Base-by-base conservation (phyloP, 2,329 filamentous ascomycete genomes). In the Colletotrichum musicola region DNA sequence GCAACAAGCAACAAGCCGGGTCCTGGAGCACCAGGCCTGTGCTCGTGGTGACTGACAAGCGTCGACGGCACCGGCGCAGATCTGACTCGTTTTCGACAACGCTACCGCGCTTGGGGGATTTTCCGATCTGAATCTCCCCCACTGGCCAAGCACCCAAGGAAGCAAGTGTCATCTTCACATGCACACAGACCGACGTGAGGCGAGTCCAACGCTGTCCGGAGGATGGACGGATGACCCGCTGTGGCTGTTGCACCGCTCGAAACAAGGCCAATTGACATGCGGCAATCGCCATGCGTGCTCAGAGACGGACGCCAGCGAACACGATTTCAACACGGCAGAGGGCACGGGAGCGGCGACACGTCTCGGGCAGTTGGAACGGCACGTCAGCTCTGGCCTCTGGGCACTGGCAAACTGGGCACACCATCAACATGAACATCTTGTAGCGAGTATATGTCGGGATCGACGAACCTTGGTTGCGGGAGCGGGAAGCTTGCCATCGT, bases 141-240 rank as follows among this genome's bases (percentile, higher is more conserved):
- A 25, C 22, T 25, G 22, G 22, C 22, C 22, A 25, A 25, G 22
- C 22, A 25, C 22, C 22, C 55, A 35, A 59, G 30, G 53, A 55
- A 64, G 20, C 64, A 68, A 64, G 60, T 30, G 60, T 46, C 64
- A 35, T 65, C 55, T 68, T 68, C 65, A 68, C 65, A 65, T 68
- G 65, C 65, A 50, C 54, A 62, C 64, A 20, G 50, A 27, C 38
- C 46, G 18, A 51, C 30, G 42, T 16, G 40, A 55, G n/a, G 20
- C 38, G 35, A 38, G 30, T 58, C 53, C 30, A 27, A 38, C 30
- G 30, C 22, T 53, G 51, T 35, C 30, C 30, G 7, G 30, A 35
- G 30, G 46, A 14, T 38, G 10, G 40, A 54, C 59, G 64, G 20
- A 54, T 68, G 65, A 68, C 49, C 42, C 42, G 42, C 46, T 4